A percentile compares a stretch with the other conserved stretches of the same genome.
Conservation (phyloP, 2,329 filamentous ascomycete species). For the Aspergillus brunneoviolaceus region DNA sequence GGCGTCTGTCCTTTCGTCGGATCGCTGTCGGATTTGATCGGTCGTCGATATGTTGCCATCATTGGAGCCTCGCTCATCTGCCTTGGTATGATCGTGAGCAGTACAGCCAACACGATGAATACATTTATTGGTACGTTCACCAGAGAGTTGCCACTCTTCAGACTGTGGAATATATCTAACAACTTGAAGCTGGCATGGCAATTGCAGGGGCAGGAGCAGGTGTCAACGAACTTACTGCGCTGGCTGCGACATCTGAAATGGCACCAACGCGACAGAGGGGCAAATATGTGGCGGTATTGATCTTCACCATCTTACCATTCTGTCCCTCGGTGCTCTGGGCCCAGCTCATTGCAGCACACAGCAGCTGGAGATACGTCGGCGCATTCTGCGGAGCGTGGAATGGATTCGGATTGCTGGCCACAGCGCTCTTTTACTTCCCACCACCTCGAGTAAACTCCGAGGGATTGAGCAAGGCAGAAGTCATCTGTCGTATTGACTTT, state of each 20-base stretch:
- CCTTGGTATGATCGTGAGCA: conserved; percentile 60
- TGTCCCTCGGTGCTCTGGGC: conserved; percentile 62
- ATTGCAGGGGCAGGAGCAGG: conserved; percentile 66
- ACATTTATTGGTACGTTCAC: conserved; percentile 56
- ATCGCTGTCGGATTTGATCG: conserved; percentile 62
- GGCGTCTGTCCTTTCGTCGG: conserved; percentile 65
- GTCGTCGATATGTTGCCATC: conserved; percentile 60
- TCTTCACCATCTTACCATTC: conserved; percentile 64
- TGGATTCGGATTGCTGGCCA: conserved; percentile 43
- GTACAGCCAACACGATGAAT: conserved; percentile 60
- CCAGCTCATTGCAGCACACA: conserved; percentile 54
- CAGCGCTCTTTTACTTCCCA: conserved; percentile 47
- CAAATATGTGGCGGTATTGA: conserved; percentile 60
- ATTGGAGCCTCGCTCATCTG: conserved; percentile 55
- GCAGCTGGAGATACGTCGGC: conserved; percentile 46
- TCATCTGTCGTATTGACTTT: conserved; percentile 51
- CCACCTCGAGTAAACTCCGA: conserved; percentile 45
- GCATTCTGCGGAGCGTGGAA: conserved; percentile 46
- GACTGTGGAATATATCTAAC: conserved; percentile 1
- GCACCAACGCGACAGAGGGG: conserved; percentile 65
- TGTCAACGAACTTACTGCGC: conserved; percentile 66
- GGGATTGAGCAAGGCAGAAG: conserved; percentile 39
- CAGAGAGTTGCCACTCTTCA: conserved; percentile 11
- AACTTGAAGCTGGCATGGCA: conserved; percentile 50
- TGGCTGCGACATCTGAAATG: conserved; percentile 67